These are phyloP conservation scores for Tubosaeta brunneosetosa DNA, from an alignment of 768 basidiomycete genomes.

Conservation along the genomic window DNA sequence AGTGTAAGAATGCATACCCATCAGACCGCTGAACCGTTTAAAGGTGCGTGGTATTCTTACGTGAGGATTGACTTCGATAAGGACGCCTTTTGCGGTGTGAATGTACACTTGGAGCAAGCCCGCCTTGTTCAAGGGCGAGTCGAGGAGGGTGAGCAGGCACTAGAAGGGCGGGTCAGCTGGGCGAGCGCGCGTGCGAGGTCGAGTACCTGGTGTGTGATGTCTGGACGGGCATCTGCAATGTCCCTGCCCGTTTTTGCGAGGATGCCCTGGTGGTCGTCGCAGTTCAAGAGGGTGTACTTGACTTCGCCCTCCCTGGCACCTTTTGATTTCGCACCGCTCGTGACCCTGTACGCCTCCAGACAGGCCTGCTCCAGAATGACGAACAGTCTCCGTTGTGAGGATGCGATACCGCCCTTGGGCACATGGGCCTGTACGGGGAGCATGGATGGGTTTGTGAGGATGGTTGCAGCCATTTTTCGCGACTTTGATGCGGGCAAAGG, in stretches of 20 bases:
- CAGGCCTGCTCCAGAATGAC: slow-evolving; percentile 94
- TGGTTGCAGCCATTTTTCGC: slow-evolving; percentile 44
- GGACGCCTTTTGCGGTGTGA: slow-evolving; percentile 91
- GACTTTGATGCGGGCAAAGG: slow-evolving; percentile 56
- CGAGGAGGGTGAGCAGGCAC: slow-evolving; percentile 94
- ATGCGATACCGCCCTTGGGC: slow-evolving; percentile 48
- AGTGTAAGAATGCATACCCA: slow-evolving; percentile 58
- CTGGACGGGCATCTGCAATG: slow-evolving; percentile 98
- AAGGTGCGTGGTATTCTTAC: slow-evolving; percentile 97
- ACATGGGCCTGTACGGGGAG: slow-evolving; percentile 80
- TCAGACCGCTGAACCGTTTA: slow-evolving; percentile 96
- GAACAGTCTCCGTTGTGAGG: slow-evolving; percentile 66
- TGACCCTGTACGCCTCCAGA: slow-evolving; percentile 89
- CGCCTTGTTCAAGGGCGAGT: slow-evolving; percentile 97
- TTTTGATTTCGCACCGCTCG: slow-evolving; percentile 51
- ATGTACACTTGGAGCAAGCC: slow-evolving; percentile 96
- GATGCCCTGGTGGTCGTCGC: slow-evolving; percentile 98
- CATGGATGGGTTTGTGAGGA: slow-evolving; percentile 63
- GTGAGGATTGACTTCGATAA: slow-evolving; percentile 98
- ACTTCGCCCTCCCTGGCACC: slow-evolving; percentile 64
- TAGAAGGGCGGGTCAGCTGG: slow-evolving; percentile 30
- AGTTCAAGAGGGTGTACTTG: slow-evolving; percentile 95
- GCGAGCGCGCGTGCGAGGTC: not conserved
- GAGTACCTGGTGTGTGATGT: slow-evolving; percentile 95
- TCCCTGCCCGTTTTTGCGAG: slow-evolving; percentile 96